phyloP scores from a whole-genome alignment of 176 grass and related monocot genomes.

The Chloris gayana region DNA sequence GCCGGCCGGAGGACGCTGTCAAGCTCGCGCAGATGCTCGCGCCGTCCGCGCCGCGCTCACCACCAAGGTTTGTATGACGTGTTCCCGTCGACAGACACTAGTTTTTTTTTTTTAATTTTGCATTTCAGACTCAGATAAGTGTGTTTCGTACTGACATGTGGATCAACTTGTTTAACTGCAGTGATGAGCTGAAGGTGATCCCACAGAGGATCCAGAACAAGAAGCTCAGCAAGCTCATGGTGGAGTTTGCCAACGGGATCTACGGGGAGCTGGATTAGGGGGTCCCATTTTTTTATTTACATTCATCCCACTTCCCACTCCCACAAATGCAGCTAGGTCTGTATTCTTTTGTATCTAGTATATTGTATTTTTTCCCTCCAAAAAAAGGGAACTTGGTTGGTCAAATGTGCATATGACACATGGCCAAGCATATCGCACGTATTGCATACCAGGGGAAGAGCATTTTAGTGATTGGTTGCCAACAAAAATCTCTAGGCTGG shows the following conservation, averaged over 20 bases:
- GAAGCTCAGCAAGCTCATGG: constrained; percentile 88
- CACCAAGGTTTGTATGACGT: constrained; percentile 30
- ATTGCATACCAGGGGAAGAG: constrained; percentile 39
- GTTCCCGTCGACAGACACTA: not conserved
- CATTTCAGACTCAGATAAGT: not conserved
- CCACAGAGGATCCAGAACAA: constrained; percentile 79
- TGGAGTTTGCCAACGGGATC: constrained; percentile 61
- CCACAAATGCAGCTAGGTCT: constrained; percentile 32
- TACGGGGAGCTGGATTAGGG: constrained; percentile 64
- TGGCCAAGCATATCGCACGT: constrained; percentile 56
- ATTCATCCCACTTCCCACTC: not conserved
- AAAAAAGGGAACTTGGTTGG: constrained; percentile 35
- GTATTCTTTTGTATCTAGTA: constrained; percentile 40
- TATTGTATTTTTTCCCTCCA: constrained; percentile 21
- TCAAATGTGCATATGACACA: constrained; percentile 58
- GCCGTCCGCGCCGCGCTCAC: constrained; percentile 39
- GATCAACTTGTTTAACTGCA: constrained; percentile 5
- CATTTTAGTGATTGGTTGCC: constrained; percentile 35
- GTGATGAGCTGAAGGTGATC: constrained; percentile 72
- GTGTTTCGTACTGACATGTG: not conserved
- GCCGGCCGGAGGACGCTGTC: constrained; percentile 70
- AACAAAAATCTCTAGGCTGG: not conserved
- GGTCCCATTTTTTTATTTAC: not conserved
- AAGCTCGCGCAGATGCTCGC: constrained; percentile 65
- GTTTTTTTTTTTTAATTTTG: not conserved